Evolutionary conservation across 768 basidiomycete genomes (phyloP), one percentile per base, ranked within the genome.

Genomic region (Agrocybe chaxingu): DNA sequence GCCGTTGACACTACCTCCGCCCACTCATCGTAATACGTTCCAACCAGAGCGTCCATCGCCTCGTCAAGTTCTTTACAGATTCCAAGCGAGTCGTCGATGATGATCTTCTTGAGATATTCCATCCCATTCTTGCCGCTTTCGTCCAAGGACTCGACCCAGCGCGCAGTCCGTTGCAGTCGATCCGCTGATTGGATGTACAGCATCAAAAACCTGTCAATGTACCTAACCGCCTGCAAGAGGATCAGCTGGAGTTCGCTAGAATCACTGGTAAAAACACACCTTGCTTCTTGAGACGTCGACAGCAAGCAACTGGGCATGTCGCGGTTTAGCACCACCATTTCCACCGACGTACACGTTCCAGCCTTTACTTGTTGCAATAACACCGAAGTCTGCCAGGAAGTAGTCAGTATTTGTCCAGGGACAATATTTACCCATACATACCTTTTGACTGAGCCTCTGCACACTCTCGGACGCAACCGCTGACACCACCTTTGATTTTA

Each of bases 341-440:
- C 85, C 86, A 39, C 81, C 82, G 16, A 88, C 64, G 59, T 80
- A 87, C 46, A 86, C 79, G 57, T 89, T 87, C 85, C 86, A 89
- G n/a, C 87, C 87, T 64, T 89, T 87, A 65, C 81, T 82, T 0
- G 85, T 87, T 1, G 86, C 87, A 49, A 89, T 89, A 35, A 88
- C 66, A 9, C 87, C 87, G 57, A 89, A 90, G 63, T 89, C 86
- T 60, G 42, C 34, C 81, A 54, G 12, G 46, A 2, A 24, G 12
- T 32, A 33, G 32, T 19, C 9, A 24, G 33, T n/a, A 30, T 16
- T 19, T 13, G 10, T 36, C 1, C 38, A 38, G 30, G 13, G 29
- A 24, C 31, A 8, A 24, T 8, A 24, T 12, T n/a, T 8, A 38
- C 7, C 7, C 7, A 24, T 3, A 44, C 54, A 10, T 10, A 52